A percentile compares a stretch with the other conserved stretches of the same genome.
phyloP scores from a whole-genome alignment of 176 grass and related monocot species.

The Thalia dealbata region DNA sequence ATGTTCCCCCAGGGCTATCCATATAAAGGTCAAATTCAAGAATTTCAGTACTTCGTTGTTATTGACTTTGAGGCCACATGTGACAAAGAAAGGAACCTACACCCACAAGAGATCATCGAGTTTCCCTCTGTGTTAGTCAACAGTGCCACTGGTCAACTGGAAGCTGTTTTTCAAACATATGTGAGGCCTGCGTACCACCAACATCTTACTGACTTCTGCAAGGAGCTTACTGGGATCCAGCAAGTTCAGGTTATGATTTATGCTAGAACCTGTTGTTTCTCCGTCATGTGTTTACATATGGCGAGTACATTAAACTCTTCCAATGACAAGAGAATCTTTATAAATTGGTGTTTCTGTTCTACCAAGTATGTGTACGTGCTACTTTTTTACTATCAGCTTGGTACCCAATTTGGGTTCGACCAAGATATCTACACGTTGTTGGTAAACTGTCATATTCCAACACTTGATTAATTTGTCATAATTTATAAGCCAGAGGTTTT shows the following conservation, averaged over 20 bases:
- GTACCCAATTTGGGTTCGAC: too few species aligned
- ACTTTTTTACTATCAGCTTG: too few species aligned
- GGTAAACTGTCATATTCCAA: too few species aligned
- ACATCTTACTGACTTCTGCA: conserved; percentile 89
- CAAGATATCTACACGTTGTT: too few species aligned
- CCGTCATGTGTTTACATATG: not conserved
- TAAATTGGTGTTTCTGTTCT: too few species aligned
- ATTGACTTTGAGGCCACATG: conserved; percentile 98
- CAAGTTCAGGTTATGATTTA: conserved; percentile 72
- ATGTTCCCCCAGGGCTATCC: conserved; percentile 50
- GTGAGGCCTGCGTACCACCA: conserved; percentile 77
- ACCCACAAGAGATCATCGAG: conserved; percentile 94
- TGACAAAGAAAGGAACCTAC: conserved; percentile 79
- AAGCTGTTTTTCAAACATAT: conserved; percentile 95
- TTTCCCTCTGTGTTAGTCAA: conserved; percentile 98
- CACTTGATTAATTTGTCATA: too few species aligned
- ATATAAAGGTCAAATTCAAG: conserved; percentile 61
- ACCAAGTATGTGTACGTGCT: too few species aligned
- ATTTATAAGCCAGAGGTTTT: too few species aligned
- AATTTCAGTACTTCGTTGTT: conserved; percentile 98
- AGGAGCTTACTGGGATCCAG: conserved; percentile 92
- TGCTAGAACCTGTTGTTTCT: not conserved
- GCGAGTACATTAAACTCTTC: not conserved
- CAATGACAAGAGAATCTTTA: too few species aligned
- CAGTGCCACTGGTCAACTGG: conserved; percentile 75